phyloP scores from a whole-genome alignment of 2,329 filamentous ascomycete genomes.

The Cordyceps sp. region DNA sequence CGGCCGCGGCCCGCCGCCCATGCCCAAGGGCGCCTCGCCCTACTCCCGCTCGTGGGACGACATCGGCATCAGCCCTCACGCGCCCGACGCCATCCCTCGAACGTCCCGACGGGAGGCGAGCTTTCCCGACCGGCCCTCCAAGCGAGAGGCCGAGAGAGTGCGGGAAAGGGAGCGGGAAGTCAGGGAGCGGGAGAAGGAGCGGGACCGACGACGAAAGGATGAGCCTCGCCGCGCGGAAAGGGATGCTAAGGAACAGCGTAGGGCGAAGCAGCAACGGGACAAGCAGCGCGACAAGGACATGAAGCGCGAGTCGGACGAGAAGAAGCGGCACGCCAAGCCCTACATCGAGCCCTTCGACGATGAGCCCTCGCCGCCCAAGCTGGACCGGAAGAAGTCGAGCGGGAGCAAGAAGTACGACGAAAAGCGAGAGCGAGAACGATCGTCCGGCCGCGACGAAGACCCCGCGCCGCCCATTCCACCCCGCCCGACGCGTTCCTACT shows the following conservation, averaged over 20 bases:
- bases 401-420: constrained; percentile 20
- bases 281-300: constrained; percentile 21
- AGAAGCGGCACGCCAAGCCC: constrained; percentile 16
- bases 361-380: constrained; percentile 10
- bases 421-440: constrained; percentile 17
- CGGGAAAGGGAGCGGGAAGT: constrained; percentile 6
- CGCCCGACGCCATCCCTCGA: constrained; percentile 22
- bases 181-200: constrained; percentile 5
- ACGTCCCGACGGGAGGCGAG: constrained; percentile 28
- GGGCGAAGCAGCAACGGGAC: constrained; percentile 15
- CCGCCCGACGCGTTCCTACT: constrained; percentile 7
- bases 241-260: constrained; percentile 15
- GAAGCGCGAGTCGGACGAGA: constrained; percentile 19
- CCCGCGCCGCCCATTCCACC: constrained; percentile 6
- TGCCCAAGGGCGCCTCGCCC: constrained; percentile 16
- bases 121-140: constrained; percentile 28
- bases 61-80: constrained; percentile 16
- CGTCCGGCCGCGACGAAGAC: constrained; percentile 15
- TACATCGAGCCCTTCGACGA: constrained; percentile 19
- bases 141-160: constrained; percentile 24
- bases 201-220: constrained; percentile 10
- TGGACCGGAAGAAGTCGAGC: constrained; percentile 21
- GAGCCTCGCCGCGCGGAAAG: constrained; percentile 13
- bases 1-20: constrained; percentile 6
- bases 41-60: constrained; percentile 32